Conservation (phyloP, 371 early-diverging fungal genomes). For the Fennellomyces sp. region DNA sequence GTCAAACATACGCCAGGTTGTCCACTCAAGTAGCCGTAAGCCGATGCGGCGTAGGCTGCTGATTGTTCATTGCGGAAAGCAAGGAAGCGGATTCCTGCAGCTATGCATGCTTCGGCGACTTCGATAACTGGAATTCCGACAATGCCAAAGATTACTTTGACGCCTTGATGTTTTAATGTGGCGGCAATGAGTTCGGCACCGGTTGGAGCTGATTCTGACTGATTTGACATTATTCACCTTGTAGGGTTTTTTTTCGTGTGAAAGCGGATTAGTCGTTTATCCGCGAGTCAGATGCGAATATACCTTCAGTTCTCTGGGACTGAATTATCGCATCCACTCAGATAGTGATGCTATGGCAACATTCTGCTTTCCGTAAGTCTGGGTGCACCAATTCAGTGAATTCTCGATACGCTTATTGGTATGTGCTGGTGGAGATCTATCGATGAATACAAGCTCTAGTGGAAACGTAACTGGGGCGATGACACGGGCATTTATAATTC, state of each 20-base stretch:
- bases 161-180: slow-evolving; percentile 64
- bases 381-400: no score
- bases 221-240: not conserved
- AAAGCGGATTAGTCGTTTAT: not conserved
- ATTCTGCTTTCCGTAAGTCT: no score
- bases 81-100: slow-evolving; percentile 75
- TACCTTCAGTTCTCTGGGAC: no score
- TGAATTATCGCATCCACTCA: no score
- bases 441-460: no score
- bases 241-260: not conserved
- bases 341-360: no score
- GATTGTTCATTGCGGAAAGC: slow-evolving; percentile 83
- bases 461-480: no score
- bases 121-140: slow-evolving; percentile 87
- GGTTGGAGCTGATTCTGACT: slow-evolving; percentile 10
- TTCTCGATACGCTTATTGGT: no score
- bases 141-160: slow-evolving; percentile 77
- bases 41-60: slow-evolving; percentile 77
- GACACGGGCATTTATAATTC: no score
- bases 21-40: slow-evolving; percentile 70
- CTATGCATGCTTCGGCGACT: slow-evolving; percentile 73
- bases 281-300: no score
- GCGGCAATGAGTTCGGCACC: slow-evolving; percentile 71
- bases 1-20: slow-evolving; percentile 77
- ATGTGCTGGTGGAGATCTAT: no score